Percentiles rank a stretch among this genome's conserved stretches.
These are phyloP conservation scores for Eragrostis tef DNA, from an alignment of 202 grass and related monocot genomes.

Conservation along the genomic window DNA sequence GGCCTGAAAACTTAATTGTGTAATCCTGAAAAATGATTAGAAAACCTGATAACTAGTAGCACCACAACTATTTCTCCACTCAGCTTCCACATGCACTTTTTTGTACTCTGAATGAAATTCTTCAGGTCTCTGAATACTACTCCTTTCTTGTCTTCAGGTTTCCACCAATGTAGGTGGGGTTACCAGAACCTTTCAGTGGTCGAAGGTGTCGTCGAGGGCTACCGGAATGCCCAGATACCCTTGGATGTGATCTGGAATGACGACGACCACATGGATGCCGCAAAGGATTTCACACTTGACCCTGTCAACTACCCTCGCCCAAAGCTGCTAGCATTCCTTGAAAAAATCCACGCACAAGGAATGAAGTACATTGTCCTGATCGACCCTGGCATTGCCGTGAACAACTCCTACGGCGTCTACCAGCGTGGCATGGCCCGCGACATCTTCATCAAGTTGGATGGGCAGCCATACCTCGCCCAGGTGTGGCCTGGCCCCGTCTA, in stretches of 20 bases:
- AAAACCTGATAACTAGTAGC: neutral
- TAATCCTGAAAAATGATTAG: neutral
- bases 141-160: slow-evolving; percentile 61
- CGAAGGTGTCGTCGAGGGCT: slow-evolving; percentile 78
- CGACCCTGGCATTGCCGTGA: slow-evolving; percentile 85
- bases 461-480: slow-evolving; percentile 75
- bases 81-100: neutral
- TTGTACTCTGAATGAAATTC: slow-evolving; percentile 11
- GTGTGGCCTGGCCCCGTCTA: slow-evolving; percentile 95
- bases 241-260: slow-evolving; percentile 98
- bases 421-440: slow-evolving; percentile 72
- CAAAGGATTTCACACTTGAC: slow-evolving; percentile 90
- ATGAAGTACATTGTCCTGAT: slow-evolving; percentile 96
- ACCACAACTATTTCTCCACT: neutral
- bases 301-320: slow-evolving; percentile 74
- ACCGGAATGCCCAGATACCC: slow-evolving; percentile 78
- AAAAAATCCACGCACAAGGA: slow-evolving; percentile 64
- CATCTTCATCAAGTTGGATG: slow-evolving; percentile 83
- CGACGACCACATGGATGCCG: slow-evolving; percentile 89
- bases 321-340: slow-evolving; percentile 70
- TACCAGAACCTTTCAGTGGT: slow-evolving; percentile 93
- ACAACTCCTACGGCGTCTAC: slow-evolving; percentile 75
- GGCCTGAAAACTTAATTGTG: neutral
- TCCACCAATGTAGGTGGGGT: slow-evolving; percentile 97
- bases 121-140: neutral